These are phyloP conservation scores for Naganishia kalamii DNA, from an alignment of 768 basidiomycete species.

Conservation along the genomic window DNA sequence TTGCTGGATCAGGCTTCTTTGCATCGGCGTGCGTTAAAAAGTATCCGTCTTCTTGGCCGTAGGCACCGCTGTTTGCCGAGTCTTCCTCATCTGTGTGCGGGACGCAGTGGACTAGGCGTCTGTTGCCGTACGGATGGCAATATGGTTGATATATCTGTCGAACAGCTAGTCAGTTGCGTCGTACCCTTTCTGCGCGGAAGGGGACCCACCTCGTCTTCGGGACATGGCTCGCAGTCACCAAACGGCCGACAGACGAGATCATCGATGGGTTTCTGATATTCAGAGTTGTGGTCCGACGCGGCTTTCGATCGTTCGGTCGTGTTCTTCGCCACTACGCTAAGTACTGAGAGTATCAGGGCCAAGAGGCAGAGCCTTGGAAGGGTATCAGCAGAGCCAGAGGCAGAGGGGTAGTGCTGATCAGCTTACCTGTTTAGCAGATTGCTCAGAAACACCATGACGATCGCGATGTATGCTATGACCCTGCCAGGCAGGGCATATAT, in stretches of 20 bases:
- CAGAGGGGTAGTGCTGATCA: too few species aligned
- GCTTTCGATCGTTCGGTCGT: neutral
- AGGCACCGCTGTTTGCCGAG: constrained; percentile 21
- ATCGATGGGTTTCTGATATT: constrained; percentile 8
- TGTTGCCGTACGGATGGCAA: constrained; percentile 92
- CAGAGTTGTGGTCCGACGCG: neutral
- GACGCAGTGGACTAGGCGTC: constrained; percentile 76
- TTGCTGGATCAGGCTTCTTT: neutral
- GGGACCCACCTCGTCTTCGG: constrained; percentile 47
- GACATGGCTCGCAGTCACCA: constrained; percentile 52
- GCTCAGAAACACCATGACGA: neutral
- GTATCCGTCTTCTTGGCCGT: constrained; percentile 19
- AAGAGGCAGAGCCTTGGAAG: neutral
- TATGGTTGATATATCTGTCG: constrained; percentile 73
- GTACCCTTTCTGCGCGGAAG: neutral
- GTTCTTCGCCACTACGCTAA: neutral
- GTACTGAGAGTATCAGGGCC: neutral
- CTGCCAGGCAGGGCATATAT: neutral
- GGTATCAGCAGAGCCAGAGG: too few species aligned
- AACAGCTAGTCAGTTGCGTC: neutral
- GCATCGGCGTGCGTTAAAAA: constrained; percentile 8
- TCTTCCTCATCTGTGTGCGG: constrained; percentile 24
- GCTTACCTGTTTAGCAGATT: neutral
- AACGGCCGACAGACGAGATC: constrained; percentile 47
- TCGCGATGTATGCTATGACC: neutral